Base-by-base conservation (phyloP, 441 rosid genomes). In the Euphorbia celastroides region DNA sequence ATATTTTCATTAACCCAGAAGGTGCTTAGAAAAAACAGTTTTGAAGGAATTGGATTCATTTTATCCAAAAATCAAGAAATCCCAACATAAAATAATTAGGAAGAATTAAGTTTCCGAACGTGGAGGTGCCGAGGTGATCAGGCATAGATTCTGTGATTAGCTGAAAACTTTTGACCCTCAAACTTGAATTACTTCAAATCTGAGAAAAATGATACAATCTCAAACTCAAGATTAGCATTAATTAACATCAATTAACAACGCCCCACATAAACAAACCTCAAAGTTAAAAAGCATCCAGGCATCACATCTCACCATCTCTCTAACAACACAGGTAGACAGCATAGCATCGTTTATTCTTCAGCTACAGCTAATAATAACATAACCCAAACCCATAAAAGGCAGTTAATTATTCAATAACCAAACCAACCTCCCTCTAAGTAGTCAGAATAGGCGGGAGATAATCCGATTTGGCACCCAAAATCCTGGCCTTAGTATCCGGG, bases 371-470 rank as follows among this genome's bases (percentile, higher is more conserved):
- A 56, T 9, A 31, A 25, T 11, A 17, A 38, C 13, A 38, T 7
- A 66, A 70, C 34, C 69, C 32, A 10, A 9, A 27, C 34, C 22
- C n/a, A 9, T n/a, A 65, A 19, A n/a, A 62, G 59, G 25, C 61
- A 57, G 60, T 52, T 22, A 48, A 46, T 69, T 64, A 65, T 64
- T 63, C 20, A 17, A 60, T 66, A n/a, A 62, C 46, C 6, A 32
- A 60, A 20, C 0, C 23, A 51, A 23, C 16, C 16, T 54, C 72
- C 23, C 58, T 77, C 9, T 74, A 93, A 61, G 99, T 94, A 36
- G 99, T 91, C 19, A 94, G 94, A 84, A 91, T 88, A 27, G 99
- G 97, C 22, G 99, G 99, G 68, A 91, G 70, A 82, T 84, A 89
- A 81, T 94, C 99, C 3, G 99, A 88, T 72, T 83, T 91, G 66